Evolutionary conservation across 192 early-diverging fungal species (phyloP).

Genomic region (Coemansia sp.): DNA sequence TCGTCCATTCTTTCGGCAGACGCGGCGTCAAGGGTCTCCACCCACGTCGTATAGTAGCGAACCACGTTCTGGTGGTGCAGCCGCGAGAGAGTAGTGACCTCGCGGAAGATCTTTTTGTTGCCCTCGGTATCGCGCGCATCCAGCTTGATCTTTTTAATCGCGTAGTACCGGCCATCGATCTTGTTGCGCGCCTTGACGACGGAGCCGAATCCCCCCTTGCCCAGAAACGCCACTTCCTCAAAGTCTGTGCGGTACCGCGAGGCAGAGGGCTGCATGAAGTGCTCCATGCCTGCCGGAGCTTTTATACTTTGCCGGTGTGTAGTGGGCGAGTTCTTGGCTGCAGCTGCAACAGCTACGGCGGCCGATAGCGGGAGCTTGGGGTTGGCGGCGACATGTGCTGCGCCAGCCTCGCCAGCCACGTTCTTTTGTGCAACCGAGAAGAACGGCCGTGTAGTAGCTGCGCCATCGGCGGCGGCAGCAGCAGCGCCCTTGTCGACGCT

Average conservation of each 20-base stretch:
- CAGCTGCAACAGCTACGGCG: not conserved
- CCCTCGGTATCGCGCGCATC: conserved; percentile 78
- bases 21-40: conserved; percentile 74
- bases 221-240: conserved; percentile 78
- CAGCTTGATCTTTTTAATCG: conserved; percentile 90
- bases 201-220: conserved; percentile 89
- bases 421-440: conserved; percentile 46
- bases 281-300: conserved; percentile 13
- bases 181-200: conserved; percentile 92
- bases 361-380: not conserved
- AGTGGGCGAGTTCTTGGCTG: not conserved
- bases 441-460: conserved; percentile 10
- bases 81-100: conserved; percentile 88
- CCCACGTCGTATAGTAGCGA: conserved; percentile 89
- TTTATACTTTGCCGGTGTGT: not conserved
- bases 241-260: conserved; percentile 77
- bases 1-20: conserved; percentile 27
- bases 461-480: not conserved
- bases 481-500: not conserved
- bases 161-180: conserved; percentile 81
- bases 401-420: conserved; percentile 11
- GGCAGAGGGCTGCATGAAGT: conserved; percentile 20
- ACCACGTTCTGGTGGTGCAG: conserved; percentile 91
- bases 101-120: conserved; percentile 83
- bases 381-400: no score